Conservation (phyloP, 768 basidiomycete genomes). For the Kwoniella dejecticola region DNA sequence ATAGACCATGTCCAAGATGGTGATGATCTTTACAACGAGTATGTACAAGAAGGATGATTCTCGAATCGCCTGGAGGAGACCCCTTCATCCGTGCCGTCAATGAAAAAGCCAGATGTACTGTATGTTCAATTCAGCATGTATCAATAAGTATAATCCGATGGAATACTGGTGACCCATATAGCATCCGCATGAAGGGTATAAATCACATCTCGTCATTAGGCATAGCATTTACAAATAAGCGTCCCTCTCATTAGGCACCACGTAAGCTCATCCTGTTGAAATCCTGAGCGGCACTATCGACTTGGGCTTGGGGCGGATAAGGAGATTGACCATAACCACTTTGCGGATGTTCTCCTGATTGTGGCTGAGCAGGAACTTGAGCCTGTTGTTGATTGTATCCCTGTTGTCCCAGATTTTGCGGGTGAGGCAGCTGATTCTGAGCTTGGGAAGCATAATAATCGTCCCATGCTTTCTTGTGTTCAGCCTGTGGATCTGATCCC, state of each 20-base stretch:
- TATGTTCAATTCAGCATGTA: too few species aligned
- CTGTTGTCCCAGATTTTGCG: conserved; percentile 13
- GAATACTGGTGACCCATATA: too few species aligned
- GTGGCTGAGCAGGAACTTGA: too few species aligned
- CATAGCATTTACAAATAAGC: neutral
- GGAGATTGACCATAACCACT: conserved; percentile 26
- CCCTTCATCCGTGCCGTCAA: too few species aligned
- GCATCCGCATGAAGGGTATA: neutral
- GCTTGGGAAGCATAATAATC: conserved; percentile 54
- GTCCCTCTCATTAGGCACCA: conserved; percentile 20
- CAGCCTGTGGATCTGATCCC: conserved; percentile 41
- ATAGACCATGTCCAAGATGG: neutral
- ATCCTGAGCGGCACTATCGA: conserved; percentile 32
- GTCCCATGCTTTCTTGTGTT: conserved; percentile 54
- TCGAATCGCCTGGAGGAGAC: too few species aligned
- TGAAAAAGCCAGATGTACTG: too few species aligned
- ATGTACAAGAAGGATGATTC: conserved; percentile 14
- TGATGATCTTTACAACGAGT: conserved; percentile 16
- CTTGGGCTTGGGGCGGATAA: conserved; percentile 10
- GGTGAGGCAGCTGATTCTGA: conserved; percentile 47
- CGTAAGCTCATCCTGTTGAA: conserved; percentile 44
- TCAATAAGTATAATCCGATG: too few species aligned
- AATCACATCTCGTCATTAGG: neutral
- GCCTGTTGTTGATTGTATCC: conserved; percentile 6
- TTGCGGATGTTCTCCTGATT: conserved; percentile 4